Percentiles rank a stretch among this genome's conserved stretches.
Conservation (phyloP, 73 alveolate genomes). For the Paramecium octaurelia region DNA sequence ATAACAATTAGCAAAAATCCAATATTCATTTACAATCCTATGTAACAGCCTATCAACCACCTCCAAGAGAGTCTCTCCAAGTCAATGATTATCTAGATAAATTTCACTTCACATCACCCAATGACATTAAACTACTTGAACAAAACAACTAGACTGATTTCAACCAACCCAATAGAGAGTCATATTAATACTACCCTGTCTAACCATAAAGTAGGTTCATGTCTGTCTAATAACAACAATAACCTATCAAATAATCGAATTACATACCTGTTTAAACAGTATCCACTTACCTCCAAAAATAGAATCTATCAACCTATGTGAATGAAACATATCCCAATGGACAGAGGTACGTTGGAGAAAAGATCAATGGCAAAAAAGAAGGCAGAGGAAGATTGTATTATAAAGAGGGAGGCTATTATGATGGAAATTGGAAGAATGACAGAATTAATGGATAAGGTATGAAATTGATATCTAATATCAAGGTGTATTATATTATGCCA, state of each 20-base stretch:
- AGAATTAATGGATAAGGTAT: slow-evolving; percentile 50
- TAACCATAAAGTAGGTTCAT: background rate
- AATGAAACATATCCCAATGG: slow-evolving; percentile 46
- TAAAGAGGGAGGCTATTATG: slow-evolving; percentile 63
- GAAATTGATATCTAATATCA: background rate
- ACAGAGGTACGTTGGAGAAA: slow-evolving; percentile 56
- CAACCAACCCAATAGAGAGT: background rate
- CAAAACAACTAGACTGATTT: background rate
- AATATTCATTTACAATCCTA: background rate
- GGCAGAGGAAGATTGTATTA: slow-evolving; percentile 59
- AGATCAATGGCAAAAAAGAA: slow-evolving; percentile 50
- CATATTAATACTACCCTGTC: background rate
- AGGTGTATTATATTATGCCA: slow-evolving; percentile 45
- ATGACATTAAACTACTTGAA: background rate
- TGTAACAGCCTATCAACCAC: background rate
- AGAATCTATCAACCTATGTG: background rate
- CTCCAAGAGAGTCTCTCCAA: background rate
- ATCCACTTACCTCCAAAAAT: background rate
- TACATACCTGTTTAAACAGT: background rate
- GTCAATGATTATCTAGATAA: background rate
- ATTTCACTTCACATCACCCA: background rate
- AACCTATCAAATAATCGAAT: background rate
- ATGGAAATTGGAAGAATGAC: slow-evolving; percentile 60
- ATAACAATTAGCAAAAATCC: background rate
- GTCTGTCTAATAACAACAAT: background rate